Evolutionary conservation across 768 basidiomycete genomes (phyloP).

Genomic region (Clitopilus hobsonii): DNA sequence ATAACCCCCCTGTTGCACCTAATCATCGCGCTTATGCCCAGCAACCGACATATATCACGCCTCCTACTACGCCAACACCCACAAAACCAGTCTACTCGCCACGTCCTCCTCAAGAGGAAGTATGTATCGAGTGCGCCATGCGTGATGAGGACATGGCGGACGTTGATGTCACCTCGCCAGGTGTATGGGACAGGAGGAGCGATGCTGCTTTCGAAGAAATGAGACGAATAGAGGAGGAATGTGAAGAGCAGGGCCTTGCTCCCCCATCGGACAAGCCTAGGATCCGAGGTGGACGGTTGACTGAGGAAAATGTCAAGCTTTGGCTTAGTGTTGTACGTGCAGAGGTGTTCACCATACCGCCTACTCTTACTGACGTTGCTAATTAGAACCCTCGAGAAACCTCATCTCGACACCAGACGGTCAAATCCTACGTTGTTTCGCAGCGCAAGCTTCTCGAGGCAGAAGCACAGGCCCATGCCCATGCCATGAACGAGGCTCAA

Average conservation of each 20-base stretch:
- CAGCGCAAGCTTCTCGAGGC: conserved; percentile 80
- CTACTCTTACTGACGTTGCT: not conserved
- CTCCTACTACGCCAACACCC: conserved; percentile 44
- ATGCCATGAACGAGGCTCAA: conserved; percentile 74
- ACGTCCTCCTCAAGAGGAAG: conserved; percentile 63
- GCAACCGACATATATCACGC: conserved; percentile 74
- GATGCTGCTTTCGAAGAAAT: conserved; percentile 81
- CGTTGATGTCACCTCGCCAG: conserved; percentile 80
- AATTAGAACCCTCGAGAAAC: conserved; percentile 92
- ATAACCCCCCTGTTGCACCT: conserved; percentile 61
- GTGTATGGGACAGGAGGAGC: conserved; percentile 89
- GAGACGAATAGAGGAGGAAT: conserved; percentile 64
- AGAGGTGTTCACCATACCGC: not conserved
- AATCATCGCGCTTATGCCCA: conserved; percentile 66
- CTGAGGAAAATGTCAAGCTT: conserved; percentile 75
- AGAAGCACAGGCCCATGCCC: conserved; percentile 73
- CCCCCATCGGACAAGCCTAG: conserved; percentile 54
- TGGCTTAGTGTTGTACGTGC: conserved; percentile 71
- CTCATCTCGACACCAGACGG: conserved; percentile 74
- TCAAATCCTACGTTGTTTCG: conserved; percentile 76
- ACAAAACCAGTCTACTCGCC: conserved; percentile 62
- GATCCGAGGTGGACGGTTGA: conserved; percentile 62
- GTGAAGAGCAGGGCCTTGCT: conserved; percentile 47
- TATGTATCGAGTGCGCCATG: conserved; percentile 98
- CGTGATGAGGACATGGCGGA: conserved; percentile 98